phyloP scores from a whole-genome alignment of 2,329 filamentous ascomycete species.

The Pestalotiopsis sp. region DNA sequence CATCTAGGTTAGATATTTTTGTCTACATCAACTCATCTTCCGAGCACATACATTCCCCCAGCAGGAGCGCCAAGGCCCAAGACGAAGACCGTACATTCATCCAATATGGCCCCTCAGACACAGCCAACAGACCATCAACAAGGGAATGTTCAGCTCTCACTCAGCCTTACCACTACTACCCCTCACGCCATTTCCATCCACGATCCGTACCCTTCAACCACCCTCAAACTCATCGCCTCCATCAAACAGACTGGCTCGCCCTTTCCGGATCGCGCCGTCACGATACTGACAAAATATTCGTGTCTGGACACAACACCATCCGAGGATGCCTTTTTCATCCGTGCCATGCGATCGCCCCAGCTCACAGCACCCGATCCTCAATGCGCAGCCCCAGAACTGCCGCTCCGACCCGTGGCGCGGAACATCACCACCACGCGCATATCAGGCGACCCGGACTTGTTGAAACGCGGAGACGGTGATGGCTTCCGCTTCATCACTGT shows the following conservation, averaged over 20 bases:
- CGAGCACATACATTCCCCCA: not conserved
- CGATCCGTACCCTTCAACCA: not conserved
- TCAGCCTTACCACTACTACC: not conserved
- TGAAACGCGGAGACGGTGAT: not conserved
- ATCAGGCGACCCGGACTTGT: conserved; percentile 6
- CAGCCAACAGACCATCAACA: not conserved
- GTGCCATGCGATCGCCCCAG: not conserved
- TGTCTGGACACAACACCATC: conserved; percentile 8
- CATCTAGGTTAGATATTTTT: not conserved
- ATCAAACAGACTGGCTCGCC: conserved; percentile 5
- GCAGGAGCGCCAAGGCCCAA: not conserved
- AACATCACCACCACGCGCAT: not conserved
- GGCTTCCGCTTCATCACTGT: not conserved
- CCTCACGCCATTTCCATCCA: not conserved
- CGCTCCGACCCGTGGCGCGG: not conserved
- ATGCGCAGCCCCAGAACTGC: not conserved
- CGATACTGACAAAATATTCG: conserved; percentile 11
- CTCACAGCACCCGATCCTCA: not conserved
- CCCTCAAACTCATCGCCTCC: not conserved
- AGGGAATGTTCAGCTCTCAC: not conserved
- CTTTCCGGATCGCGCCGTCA: conserved; percentile 10
- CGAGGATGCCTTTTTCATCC: conserved; percentile 7
- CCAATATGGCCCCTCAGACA: not conserved
- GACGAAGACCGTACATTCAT: not conserved
- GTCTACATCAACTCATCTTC: not conserved